A percentile compares a stretch with the other conserved stretches of the same genome.
Conservation (phyloP, 2,329 filamentous ascomycete species). For the Ophiocordyceps camponoti-leonardi region DNA sequence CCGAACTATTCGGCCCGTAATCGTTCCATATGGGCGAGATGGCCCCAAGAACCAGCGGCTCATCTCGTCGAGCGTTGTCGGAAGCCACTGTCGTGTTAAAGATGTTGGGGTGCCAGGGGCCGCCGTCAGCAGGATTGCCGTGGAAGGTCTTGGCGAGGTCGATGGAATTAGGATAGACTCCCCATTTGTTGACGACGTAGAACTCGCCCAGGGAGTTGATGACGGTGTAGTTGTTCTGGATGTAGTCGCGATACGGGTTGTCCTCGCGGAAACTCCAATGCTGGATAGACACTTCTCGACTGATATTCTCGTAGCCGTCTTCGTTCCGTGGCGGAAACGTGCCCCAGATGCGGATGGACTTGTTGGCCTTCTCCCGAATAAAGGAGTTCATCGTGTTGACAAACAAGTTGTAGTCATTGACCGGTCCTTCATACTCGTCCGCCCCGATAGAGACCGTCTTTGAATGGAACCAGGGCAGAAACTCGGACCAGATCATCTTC, state of each 20-base stretch:
- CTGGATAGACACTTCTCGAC: constrained; percentile 9
- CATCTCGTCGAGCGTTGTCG: constrained; percentile 5
- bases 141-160: constrained; percentile 22
- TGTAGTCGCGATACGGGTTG: constrained; percentile 6
- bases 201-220: constrained; percentile 9
- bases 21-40: constrained; percentile 11
- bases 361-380: constrained; percentile 23
- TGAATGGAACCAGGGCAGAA: constrained; percentile 36
- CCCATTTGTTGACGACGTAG: constrained; percentile 13
- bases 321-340: constrained; percentile 11
- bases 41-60: constrained; percentile 5
- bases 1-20: constrained; percentile 8
- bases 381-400: constrained; percentile 25
- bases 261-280: constrained; percentile 17
- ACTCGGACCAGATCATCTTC: constrained; percentile 32
- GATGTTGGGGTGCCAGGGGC: constrained; percentile 7
- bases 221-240: constrained; percentile 8
- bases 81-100: constrained; percentile 6
- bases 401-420: constrained; percentile 30
- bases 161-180: constrained; percentile 20
- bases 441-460: constrained; percentile 38
- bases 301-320: constrained; percentile 7
- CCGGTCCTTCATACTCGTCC: constrained; percentile 32
- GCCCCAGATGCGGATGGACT: constrained; percentile 35
- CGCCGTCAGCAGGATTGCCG: constrained; percentile 4